These are phyloP conservation scores for Talaromyces thailandensis DNA, from an alignment of 495 filamentous ascomycete species.

Conservation along the genomic window DNA sequence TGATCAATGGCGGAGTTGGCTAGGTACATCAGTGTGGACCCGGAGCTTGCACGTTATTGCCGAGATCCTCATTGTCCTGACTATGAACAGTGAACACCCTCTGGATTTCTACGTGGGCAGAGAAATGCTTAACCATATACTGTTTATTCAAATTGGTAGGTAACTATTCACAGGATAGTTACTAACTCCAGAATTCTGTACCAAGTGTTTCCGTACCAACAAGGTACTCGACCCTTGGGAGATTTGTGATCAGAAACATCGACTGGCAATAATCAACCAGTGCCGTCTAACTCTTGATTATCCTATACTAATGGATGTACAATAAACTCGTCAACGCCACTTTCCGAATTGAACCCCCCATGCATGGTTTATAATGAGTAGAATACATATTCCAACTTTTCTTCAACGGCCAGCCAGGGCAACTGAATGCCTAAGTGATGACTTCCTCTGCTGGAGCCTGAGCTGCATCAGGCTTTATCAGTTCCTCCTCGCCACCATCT, in stretches of 20 bases:
- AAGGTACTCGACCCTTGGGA: background rate
- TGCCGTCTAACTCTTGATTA: background rate
- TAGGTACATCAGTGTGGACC: background rate
- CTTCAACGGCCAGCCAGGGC: background rate
- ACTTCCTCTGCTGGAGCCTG: slow-evolving; percentile 27
- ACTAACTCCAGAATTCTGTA: background rate
- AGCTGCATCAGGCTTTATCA: slow-evolving; percentile 52
- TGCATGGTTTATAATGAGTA: slow-evolving; percentile 4
- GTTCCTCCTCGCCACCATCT: slow-evolving; percentile 58
- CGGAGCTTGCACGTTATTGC: background rate
- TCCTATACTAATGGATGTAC: background rate
- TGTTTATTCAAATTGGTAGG: background rate
- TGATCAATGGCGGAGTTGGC: background rate
- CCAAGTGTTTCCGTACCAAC: background rate
- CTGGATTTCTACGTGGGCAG: background rate
- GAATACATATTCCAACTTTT: slow-evolving; percentile 3
- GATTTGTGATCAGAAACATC: background rate
- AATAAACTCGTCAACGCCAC: slow-evolving; percentile 1
- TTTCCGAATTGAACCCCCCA: background rate
- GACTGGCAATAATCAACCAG: background rate
- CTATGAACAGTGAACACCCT: too few species aligned
- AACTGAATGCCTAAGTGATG: slow-evolving; percentile 19
- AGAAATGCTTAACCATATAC: background rate
- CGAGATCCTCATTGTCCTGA: background rate
- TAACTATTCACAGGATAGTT: background rate